Conservation (phyloP, 257 asterid species). For the Solanum pimpinellifolium region DNA sequence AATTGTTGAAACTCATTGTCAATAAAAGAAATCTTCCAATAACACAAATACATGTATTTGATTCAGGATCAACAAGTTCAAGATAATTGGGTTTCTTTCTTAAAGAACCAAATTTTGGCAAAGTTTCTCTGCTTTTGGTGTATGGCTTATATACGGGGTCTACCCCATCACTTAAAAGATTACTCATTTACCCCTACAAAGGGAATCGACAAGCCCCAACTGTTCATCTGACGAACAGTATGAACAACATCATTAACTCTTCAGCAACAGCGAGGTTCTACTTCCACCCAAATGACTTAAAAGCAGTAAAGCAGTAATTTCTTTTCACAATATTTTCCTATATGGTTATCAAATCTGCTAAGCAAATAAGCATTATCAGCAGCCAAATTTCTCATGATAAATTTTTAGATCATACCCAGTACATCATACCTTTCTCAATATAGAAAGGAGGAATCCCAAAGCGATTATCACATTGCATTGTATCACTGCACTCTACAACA, state of each 20-base stretch:
- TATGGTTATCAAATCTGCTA: background rate
- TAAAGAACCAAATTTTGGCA: background rate
- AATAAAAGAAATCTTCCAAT: background rate
- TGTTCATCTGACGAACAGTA: background rate
- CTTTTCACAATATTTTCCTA: background rate
- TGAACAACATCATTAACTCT: background rate
- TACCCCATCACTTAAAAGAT: background rate
- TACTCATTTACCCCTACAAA: background rate
- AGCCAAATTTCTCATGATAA: background rate
- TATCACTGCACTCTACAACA: conserved; percentile 20
- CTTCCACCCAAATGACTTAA: background rate
- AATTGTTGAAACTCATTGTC: background rate
- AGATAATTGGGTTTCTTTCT: background rate
- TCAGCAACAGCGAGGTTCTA: background rate
- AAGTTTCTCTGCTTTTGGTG: background rate
- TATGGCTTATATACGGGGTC: background rate
- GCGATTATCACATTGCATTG: conserved; percentile 44
- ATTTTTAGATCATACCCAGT: background rate
- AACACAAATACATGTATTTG: background rate
- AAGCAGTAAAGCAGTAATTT: background rate
- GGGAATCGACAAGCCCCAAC: background rate
- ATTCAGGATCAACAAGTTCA: background rate
- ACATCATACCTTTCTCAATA: conserved; percentile 60
- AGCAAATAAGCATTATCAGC: background rate
- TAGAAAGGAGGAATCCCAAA: conserved; percentile 94